Base-by-base conservation (phyloP, 129 eudicot species). In the Flaveria ramosissima region DNA sequence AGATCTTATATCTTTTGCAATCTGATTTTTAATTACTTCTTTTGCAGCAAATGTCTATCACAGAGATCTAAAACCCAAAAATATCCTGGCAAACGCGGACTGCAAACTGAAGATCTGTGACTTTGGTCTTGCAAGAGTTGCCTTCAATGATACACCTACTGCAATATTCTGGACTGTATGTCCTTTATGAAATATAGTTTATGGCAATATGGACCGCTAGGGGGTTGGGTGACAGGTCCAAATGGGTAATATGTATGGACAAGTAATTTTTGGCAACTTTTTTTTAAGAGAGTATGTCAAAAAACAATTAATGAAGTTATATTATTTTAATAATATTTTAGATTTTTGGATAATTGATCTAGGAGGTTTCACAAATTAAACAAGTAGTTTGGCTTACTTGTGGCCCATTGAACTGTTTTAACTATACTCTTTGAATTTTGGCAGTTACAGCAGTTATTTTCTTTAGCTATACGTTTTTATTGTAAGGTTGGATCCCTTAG, bases 81-180 rank as follows among this genome's bases (percentile, higher is more conserved):
- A 93, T 77, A 93, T 93, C 11, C 82, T 93, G 77, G 98, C 98
- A 1, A 93, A 93, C 85, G 96, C 98, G 9, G 98, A 93, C 63
- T 93, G 98, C 84, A 93, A 93, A 64, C 83, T 93, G 20, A 93
- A 93, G 84, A 90, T 93, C 9, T 93, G 98, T 46, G 98, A 93
- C 82, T 93, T 93, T 69, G 98, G 98, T 20, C 96, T 93, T 76
- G 98, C 98, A 73, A 87, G 98, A 80, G 98, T 93, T 32, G 98
- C 98, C n/a, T 93, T 93, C 64, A 93, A 85, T 86, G 98, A 93
- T 76, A 93, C 98, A 41, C 98, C 98, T 23, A 93, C 98, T 62
- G 98, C 98, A 4, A 93, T 93, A 77, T 93, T 93, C 77, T 93
- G 98, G 98, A 90, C 98, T 12, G 98, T 93, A 88, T 52, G 90